These are phyloP conservation scores for Ophiocordyceps australis DNA, from an alignment of 2,329 filamentous ascomycete genomes.

Conservation along the genomic window DNA sequence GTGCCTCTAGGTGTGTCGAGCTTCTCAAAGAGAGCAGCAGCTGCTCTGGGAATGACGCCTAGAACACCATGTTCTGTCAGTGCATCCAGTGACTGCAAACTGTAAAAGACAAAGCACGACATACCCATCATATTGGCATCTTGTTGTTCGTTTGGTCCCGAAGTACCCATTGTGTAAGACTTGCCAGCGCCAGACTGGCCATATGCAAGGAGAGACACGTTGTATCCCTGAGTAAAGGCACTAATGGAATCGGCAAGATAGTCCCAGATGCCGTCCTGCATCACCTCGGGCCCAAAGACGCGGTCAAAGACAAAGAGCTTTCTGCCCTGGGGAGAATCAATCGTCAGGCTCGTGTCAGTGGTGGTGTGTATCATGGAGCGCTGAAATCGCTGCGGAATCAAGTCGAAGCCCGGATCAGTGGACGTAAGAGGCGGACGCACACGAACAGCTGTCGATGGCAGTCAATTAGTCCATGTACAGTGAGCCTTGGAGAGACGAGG, in stretches of 20 bases:
- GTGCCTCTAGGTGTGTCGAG: slow-evolving; percentile 44
- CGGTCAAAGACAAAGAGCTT: slow-evolving; percentile 96
- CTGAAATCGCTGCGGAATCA: slow-evolving; percentile 92
- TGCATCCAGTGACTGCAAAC: no score
- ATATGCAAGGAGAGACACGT: slow-evolving; percentile 92
- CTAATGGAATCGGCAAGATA: slow-evolving; percentile 81
- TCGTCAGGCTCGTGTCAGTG: slow-evolving; percentile 65
- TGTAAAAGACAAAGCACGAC: background rate
- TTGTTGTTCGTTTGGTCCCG: slow-evolving; percentile 61
- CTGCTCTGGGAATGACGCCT: slow-evolving; percentile 94
- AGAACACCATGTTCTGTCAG: no score
- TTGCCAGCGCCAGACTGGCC: slow-evolving; percentile 96
- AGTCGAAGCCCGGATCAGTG: slow-evolving; percentile 78
- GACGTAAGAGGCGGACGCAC: slow-evolving; percentile 73
- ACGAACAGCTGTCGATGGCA: slow-evolving; percentile 51
- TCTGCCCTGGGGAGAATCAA: slow-evolving; percentile 80
- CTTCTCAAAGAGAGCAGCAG: slow-evolving; percentile 71
- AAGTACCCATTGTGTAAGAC: slow-evolving; percentile 97
- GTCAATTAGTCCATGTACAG: background rate
- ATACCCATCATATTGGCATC: slow-evolving; percentile 60
- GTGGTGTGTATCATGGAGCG: slow-evolving; percentile 81
- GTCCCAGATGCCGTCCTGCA: slow-evolving; percentile 84
- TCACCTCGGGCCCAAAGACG: slow-evolving; percentile 69
- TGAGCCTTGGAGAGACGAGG: no score
- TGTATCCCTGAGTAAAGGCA: slow-evolving; percentile 90